Evolutionary conservation across 345 rosid genomes (phyloP).

Genomic region (Noccaea bulbosa): DNA sequence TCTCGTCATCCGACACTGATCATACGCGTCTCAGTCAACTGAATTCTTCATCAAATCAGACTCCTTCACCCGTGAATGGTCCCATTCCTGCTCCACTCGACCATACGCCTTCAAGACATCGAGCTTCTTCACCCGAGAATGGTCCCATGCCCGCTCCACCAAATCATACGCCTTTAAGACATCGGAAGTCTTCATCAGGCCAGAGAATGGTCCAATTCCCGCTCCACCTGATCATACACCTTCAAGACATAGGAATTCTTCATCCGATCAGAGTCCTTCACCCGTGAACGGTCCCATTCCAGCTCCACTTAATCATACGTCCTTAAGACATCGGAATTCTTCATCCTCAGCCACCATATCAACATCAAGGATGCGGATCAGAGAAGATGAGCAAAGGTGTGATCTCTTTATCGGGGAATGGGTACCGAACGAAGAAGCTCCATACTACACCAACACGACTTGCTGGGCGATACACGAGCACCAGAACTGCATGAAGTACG

Average conservation of each 20-base stretch:
- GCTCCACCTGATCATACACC: background rate
- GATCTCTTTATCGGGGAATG: constrained; percentile 85
- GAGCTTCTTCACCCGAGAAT: background rate
- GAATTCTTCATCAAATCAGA: constrained; percentile 8
- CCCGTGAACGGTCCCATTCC: background rate
- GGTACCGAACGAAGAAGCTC: constrained; percentile 67
- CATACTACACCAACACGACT: constrained; percentile 79
- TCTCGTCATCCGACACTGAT: constrained; percentile 6
- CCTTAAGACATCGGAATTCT: background rate
- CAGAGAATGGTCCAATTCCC: background rate
- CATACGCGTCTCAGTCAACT: background rate
- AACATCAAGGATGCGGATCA: constrained; percentile 4
- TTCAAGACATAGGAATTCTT: background rate
- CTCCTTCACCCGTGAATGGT: constrained; percentile 16
- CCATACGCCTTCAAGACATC: constrained; percentile 12
- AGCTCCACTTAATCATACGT: background rate
- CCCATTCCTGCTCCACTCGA: constrained; percentile 4
- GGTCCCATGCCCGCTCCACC: constrained; percentile 14
- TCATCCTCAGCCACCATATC: constrained; percentile 13
- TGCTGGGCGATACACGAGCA: constrained; percentile 88
- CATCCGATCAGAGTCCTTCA: background rate
- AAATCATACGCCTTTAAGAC: background rate
- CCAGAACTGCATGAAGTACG: constrained; percentile 84
- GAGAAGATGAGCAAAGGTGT: constrained; percentile 45
- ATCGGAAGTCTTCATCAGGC: background rate